These are phyloP conservation scores for Cyberlindnera amylophila DNA, from an alignment of 805 yeast genomes.

Conservation along the genomic window DNA sequence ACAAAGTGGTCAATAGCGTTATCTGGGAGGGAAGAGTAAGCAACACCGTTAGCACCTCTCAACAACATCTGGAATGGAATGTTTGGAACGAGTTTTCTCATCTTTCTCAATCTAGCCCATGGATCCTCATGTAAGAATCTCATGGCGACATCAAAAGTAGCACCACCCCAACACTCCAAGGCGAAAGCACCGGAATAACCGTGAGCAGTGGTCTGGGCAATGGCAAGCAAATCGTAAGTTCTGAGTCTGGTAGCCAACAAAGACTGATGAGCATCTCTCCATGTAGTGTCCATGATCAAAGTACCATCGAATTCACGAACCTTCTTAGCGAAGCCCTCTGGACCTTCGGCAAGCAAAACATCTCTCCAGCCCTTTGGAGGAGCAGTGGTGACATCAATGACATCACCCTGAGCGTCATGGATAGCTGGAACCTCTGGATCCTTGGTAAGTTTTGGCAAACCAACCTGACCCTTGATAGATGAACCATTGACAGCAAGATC, in stretches of 20 bases:
- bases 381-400: conserved; percentile 51
- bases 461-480: conserved; percentile 92
- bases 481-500: conserved; percentile 96
- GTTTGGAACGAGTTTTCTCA: conserved; percentile 91
- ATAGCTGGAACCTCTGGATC: conserved; percentile 76
- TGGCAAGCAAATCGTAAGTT: conserved; percentile 84
- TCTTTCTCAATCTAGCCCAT: conserved; percentile 89
- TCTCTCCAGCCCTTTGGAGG: conserved; percentile 90
- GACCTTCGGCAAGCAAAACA: conserved; percentile 77
- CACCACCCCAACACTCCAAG: conserved; percentile 99
- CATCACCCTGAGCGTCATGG: conserved; percentile 56
- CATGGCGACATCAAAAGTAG: conserved; percentile 98
- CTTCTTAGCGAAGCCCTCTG: conserved; percentile 83
- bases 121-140: conserved; percentile 98
- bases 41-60: conserved; percentile 99
- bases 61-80: conserved; percentile 99
- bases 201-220: conserved; percentile 91
- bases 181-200: conserved; percentile 91
- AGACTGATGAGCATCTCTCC: conserved; percentile 99
- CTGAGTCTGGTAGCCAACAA: conserved; percentile 95
- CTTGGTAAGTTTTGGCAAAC: conserved; percentile 75
- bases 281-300: conserved; percentile 94
- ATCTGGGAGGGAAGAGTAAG: conserved; percentile 96
- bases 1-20: conserved; percentile 98
- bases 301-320: conserved; percentile 85